Base-by-base conservation (phyloP, 257 asterid species). In the Paulownia fortunei region DNA sequence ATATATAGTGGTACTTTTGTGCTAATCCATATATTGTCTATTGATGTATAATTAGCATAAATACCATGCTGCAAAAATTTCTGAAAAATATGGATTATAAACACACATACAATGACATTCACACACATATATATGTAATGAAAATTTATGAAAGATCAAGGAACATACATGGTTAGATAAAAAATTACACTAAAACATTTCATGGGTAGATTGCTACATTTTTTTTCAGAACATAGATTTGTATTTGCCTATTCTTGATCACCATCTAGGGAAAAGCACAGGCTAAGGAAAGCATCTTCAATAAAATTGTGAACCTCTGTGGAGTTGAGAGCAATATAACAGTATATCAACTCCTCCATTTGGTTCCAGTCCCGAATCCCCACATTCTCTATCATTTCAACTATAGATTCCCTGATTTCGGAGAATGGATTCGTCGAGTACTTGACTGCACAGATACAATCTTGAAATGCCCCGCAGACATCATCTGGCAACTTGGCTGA, bases 321-420 rank as follows among this genome's bases (percentile, higher is more conserved):
- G 1, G 97, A 90, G 41, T 91, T 91, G 6, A 91, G 89, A 82
- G 83, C 84, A 39, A 91, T 44, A 59, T 88, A 91, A 39, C 93
- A 91, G 41, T 88, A 90, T 4, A 90, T 62, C 69, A 92, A 69
- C 56, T 92, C 97, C 75, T 90, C 96, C 92, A 89, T 89, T 36
- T 88, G 84, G 1, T 77, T 65, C 96, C 96, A 92, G 15, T 86
- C 87, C 24, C 71, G 69, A 76, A 92, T 72, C n/a, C 89, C 91
- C 41, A 88, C 76, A 47, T 73, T 81, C 77, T 88, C 79, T 23
- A 87, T 82, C 82, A 90, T 84, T 79, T 89, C 91, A 37, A 64
- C 21, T 6, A 89, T 82, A 32, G 96, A 92, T 21, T 83, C 84
- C 61, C 87, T 77, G 36, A 91, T 87, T 32, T 91, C 95, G 21